These are phyloP conservation scores for Quercus alba DNA, from an alignment of 306 rosid genomes.

Conservation along the genomic window DNA sequence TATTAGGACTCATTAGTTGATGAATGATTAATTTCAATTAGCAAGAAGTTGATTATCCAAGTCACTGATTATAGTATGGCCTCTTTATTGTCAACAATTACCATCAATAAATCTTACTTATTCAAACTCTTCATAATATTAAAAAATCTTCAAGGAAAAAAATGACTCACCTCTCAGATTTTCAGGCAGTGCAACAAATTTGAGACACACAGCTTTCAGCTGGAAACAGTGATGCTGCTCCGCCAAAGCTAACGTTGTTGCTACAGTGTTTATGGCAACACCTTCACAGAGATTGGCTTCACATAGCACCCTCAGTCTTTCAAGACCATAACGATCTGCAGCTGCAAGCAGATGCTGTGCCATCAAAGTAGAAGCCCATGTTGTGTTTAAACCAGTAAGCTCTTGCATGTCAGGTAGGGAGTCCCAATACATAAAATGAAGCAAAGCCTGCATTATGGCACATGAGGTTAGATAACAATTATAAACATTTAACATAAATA, in stretches of 20 bases:
- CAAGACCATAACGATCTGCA: constrained; percentile 78
- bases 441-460: constrained; percentile 60
- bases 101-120: too few relatives aligned
- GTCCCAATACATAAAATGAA: constrained; percentile 79
- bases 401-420: constrained; percentile 69
- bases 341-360: constrained; percentile 91
- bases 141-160: not conserved
- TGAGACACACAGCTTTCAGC: constrained; percentile 82
- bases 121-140: too few relatives aligned
- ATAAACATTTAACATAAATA: constrained; percentile 18
- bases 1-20: too few relatives aligned
- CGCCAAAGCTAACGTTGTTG: constrained; percentile 83
- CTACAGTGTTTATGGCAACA: constrained; percentile 77
- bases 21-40: too few relatives aligned
- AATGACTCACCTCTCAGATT: constrained; percentile 61
- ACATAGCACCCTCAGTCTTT: constrained; percentile 66
- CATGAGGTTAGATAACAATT: constrained; percentile 13
- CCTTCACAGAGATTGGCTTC: constrained; percentile 69
- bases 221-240: constrained; percentile 93
- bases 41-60: too few relatives aligned
- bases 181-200: constrained; percentile 71
- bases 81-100: not conserved
- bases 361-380: constrained; percentile 71
- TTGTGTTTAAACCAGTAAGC: constrained; percentile 61
- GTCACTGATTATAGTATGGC: not conserved